These are phyloP conservation scores for Vitis amurensis DNA, from an alignment of 164 flowering plant species.

Conservation along the genomic window DNA sequence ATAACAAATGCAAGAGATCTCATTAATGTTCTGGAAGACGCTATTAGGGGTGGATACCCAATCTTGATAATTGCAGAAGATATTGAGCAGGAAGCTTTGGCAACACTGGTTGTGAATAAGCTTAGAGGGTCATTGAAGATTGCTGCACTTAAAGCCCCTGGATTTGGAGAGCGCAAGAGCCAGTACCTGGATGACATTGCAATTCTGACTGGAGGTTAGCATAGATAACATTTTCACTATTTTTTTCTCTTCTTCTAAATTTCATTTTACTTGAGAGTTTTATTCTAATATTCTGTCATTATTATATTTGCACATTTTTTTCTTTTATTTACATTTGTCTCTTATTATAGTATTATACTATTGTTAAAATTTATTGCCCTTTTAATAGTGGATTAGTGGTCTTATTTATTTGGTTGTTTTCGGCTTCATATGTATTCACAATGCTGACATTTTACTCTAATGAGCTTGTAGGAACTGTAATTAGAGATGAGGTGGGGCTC, in stretches of 20 bases:
- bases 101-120: slow-evolving; percentile 96
- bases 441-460: too few relatives aligned
- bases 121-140: slow-evolving; percentile 89
- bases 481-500: slow-evolving; percentile 95
- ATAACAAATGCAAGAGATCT: slow-evolving; percentile 95
- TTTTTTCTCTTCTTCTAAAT: background rate
- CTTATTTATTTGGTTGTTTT: background rate
- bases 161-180: slow-evolving; percentile 97
- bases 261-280: background rate
- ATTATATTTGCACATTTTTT: background rate
- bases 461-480: slow-evolving; percentile 68
- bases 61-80: slow-evolving; percentile 90
- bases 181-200: slow-evolving; percentile 98
- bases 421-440: background rate
- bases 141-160: slow-evolving; percentile 98
- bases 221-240: background rate
- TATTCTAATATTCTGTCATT: background rate
- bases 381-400: background rate
- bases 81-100: slow-evolving; percentile 97
- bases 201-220: slow-evolving; percentile 80
- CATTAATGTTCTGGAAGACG: slow-evolving; percentile 79
- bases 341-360: too few relatives aligned
- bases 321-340: background rate
- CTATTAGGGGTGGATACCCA: slow-evolving; percentile 81
- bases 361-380: background rate